Conservation (phyloP, 2,329 filamentous ascomycete genomes). For the Fusarium sp. region DNA sequence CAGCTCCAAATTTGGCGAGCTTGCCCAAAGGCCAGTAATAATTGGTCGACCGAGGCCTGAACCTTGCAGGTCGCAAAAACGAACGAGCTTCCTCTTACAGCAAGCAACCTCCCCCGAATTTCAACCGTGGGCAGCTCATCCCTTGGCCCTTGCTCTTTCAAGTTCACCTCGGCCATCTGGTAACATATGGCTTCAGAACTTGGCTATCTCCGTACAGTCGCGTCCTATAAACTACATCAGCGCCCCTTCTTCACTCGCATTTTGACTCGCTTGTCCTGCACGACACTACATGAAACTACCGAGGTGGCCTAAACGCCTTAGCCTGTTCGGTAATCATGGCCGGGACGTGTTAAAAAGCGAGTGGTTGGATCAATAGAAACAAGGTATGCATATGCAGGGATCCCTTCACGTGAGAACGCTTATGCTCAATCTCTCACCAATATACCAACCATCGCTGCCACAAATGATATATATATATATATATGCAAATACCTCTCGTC, state of each 20-base stretch:
- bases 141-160: neutral
- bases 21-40: neutral
- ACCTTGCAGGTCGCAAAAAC: constrained; percentile 2
- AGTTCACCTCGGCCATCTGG: neutral
- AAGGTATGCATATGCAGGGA: constrained; percentile 15
- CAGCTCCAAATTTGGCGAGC: constrained; percentile 33
- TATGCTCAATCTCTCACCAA: constrained; percentile 5
- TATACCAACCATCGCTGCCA: constrained; percentile 3
- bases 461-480: constrained; percentile 5
- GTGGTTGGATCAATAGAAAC: constrained; percentile 33
- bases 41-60: neutral
- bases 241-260: constrained; percentile 2
- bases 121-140: neutral
- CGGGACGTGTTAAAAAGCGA: constrained; percentile 37
- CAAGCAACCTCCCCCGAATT: constrained; percentile 6
- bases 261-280: constrained; percentile 21
- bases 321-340: constrained; percentile 40
- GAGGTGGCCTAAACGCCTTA: constrained; percentile 28
- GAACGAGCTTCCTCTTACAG: constrained; percentile 39
- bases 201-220: neutral
- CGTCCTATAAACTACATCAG: neutral
- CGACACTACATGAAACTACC: constrained; percentile 39
- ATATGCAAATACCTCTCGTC: constrained; percentile 26
- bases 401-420: constrained; percentile 40
- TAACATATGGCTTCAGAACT: neutral